These are phyloP conservation scores for Globisporangium alternatum DNA, from an alignment of 352 stramenopile genomes.

Conservation along the genomic window DNA sequence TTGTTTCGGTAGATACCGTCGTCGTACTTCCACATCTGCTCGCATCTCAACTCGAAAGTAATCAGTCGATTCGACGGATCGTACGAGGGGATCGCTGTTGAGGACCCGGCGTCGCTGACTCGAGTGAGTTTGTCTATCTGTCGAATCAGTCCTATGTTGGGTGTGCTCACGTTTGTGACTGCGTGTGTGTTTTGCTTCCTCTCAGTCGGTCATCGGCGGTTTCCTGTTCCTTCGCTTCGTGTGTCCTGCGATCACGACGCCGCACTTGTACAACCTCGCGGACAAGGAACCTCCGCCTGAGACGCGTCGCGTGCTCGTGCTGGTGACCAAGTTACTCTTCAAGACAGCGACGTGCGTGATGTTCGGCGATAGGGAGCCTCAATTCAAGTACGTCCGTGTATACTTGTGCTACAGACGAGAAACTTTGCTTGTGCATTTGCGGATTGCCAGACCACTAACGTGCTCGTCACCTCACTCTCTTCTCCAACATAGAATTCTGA, in stretches of 20 bases:
- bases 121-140: slow-evolving; percentile 27
- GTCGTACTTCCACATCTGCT: slow-evolving; percentile 79
- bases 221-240: slow-evolving; percentile 89
- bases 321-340: slow-evolving; percentile 87
- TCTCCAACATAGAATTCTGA: slow-evolving; percentile 53
- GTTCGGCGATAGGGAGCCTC: slow-evolving; percentile 80
- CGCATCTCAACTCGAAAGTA: slow-evolving; percentile 67
- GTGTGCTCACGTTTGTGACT: not conserved
- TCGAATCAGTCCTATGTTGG: not conserved
- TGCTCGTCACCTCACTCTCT: not conserved
- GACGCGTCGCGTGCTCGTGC: slow-evolving; percentile 79
- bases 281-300: slow-evolving; percentile 67
- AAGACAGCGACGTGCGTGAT: slow-evolving; percentile 86
- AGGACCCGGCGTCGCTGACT: slow-evolving; percentile 56
- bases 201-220: slow-evolving; percentile 77
- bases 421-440: not conserved
- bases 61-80: slow-evolving; percentile 68
- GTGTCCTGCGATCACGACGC: slow-evolving; percentile 85
- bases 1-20: slow-evolving; percentile 40
- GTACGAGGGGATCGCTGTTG: slow-evolving; percentile 49
- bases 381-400: slow-evolving; percentile 58
- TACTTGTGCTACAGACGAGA: not conserved
- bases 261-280: slow-evolving; percentile 78
- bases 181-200: slow-evolving; percentile 1
- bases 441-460: not conserved